Conservation (phyloP, 2,329 filamentous ascomycete species). For the Aspergillus sp. region DNA sequence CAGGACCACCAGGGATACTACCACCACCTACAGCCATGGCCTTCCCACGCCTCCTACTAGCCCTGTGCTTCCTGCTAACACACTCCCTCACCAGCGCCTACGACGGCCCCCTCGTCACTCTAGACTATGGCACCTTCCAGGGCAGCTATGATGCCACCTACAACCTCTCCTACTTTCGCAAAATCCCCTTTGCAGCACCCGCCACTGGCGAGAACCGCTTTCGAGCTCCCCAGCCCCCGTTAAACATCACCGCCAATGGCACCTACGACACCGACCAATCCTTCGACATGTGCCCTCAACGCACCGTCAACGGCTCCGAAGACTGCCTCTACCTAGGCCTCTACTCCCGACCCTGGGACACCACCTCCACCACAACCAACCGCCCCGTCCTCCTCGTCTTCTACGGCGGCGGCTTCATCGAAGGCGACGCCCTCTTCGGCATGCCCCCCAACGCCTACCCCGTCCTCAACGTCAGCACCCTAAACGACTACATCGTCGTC, state of each 20-base stretch:
- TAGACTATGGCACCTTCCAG: slow-evolving; percentile 56
- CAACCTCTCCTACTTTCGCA: slow-evolving; percentile 62
- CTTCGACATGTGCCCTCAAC: slow-evolving; percentile 62
- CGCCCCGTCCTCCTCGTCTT: slow-evolving; percentile 63
- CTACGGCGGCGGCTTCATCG: slow-evolving; percentile 64
- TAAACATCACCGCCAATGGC: slow-evolving; percentile 48
- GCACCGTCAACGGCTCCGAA: slow-evolving; percentile 59
- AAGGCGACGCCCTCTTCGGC: slow-evolving; percentile 57
- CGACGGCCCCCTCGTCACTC: slow-evolving; percentile 40
- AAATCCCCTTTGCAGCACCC: slow-evolving; percentile 63
- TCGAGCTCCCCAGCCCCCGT: slow-evolving; percentile 60
- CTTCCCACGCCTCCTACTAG: slow-evolving; percentile 7
- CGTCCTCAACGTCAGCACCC: slow-evolving; percentile 56
- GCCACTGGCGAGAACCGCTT: slow-evolving; percentile 62
- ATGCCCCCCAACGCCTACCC: slow-evolving; percentile 61
- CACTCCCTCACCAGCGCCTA: slow-evolving; percentile 18
- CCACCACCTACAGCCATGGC: slow-evolving; percentile 15
- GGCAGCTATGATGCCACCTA: slow-evolving; percentile 56
- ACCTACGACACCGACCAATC: slow-evolving; percentile 58
- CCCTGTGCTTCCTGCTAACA: slow-evolving; percentile 9
- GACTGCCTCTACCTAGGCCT: slow-evolving; percentile 65
- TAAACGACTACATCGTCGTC: slow-evolving; percentile 56
- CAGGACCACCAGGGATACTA: not conserved
- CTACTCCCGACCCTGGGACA: slow-evolving; percentile 60
- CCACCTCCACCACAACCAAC: slow-evolving; percentile 29